Conservation (phyloP, 345 rosid species). For the Tarenaya hassleriana region DNA sequence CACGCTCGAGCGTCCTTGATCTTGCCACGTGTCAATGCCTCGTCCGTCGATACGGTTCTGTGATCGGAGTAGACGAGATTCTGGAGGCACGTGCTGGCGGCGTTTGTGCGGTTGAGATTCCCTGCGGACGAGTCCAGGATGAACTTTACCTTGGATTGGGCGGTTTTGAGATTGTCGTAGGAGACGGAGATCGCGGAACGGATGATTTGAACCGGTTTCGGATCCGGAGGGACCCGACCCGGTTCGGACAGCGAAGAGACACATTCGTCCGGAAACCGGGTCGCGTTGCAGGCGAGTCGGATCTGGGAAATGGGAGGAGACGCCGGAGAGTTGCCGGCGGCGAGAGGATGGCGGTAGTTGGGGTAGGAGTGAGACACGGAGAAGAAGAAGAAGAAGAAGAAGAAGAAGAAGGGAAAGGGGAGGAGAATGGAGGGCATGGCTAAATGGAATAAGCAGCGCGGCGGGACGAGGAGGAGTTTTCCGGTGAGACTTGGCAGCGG, state of each 20-base stretch:
- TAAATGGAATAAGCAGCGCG: slow-evolving; percentile 9
- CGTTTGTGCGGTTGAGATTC: slow-evolving; percentile 49
- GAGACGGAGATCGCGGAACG: slow-evolving; percentile 61
- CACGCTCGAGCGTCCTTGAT: slow-evolving; percentile 72
- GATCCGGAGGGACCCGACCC: slow-evolving; percentile 32
- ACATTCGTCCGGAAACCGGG: slow-evolving; percentile 54
- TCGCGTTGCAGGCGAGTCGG: slow-evolving; percentile 53
- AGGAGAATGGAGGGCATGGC: slow-evolving; percentile 33
- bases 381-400: slow-evolving; percentile 27
- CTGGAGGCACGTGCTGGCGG: slow-evolving; percentile 52
- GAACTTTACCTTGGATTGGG: slow-evolving; percentile 46
- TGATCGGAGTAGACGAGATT: slow-evolving; percentile 42
- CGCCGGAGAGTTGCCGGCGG: slow-evolving; percentile 9
- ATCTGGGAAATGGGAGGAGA: slow-evolving; percentile 25
- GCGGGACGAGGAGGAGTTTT: slow-evolving; percentile 17
- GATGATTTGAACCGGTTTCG: slow-evolving; percentile 52
- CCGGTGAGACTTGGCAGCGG: slow-evolving; percentile 19
- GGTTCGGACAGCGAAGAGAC: slow-evolving; percentile 33
- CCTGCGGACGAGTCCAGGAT: slow-evolving; percentile 51
- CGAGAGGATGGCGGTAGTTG: slow-evolving; percentile 8
- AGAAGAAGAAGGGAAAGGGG: too few species aligned
- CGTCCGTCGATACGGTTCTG: slow-evolving; percentile 39
- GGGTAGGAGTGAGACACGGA: slow-evolving; percentile 17
- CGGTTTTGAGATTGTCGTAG: slow-evolving; percentile 43
- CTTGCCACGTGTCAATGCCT: slow-evolving; percentile 39